Percentiles rank a stretch among this genome's conserved stretches.
Conservation (phyloP, 768 basidiomycete genomes). For the Psilocybe azurescens region DNA sequence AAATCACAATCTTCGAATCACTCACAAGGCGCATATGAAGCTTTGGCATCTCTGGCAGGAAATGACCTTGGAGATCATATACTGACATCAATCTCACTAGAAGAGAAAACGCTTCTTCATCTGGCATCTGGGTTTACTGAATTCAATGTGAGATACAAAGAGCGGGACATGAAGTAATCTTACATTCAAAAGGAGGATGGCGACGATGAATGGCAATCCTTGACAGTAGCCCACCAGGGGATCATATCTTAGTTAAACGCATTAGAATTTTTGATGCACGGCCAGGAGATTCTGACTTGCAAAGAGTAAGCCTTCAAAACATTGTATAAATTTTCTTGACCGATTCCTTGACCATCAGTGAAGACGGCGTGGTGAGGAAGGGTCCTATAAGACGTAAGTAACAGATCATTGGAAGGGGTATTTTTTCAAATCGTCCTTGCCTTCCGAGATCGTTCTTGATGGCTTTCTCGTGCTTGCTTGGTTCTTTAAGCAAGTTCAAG, state of each 20-base stretch:
- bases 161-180: conserved; percentile 23
- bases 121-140: conserved; percentile 81
- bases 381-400: conserved; percentile 55
- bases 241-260: conserved; percentile 67
- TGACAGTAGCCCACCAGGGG: conserved; percentile 97
- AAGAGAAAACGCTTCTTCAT: conserved; percentile 97
- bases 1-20: conserved; percentile 2
- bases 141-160: conserved; percentile 14
- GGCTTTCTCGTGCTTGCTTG: conserved; percentile 91
- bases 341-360: conserved; percentile 91
- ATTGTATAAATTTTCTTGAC: conserved; percentile 97
- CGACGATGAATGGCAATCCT: conserved; percentile 95
- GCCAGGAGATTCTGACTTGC: conserved; percentile 45
- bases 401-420: conserved; percentile 4
- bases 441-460: conserved; percentile 92
- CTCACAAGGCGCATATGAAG: conserved; percentile 88
- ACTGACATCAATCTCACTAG: conserved; percentile 95
- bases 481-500: conserved; percentile 78
- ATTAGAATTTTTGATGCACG: not conserved
- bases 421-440: conserved; percentile 36
- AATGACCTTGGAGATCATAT: conserved; percentile 95
- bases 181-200: conserved; percentile 91
- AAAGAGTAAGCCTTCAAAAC: conserved; percentile 97
- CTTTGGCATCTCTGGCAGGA: conserved; percentile 99
- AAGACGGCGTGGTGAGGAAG: conserved; percentile 98